Evolutionary conservation across 352 stramenopile genomes (phyloP).

Genomic region (Stephanocyclus meneghinianus): DNA sequence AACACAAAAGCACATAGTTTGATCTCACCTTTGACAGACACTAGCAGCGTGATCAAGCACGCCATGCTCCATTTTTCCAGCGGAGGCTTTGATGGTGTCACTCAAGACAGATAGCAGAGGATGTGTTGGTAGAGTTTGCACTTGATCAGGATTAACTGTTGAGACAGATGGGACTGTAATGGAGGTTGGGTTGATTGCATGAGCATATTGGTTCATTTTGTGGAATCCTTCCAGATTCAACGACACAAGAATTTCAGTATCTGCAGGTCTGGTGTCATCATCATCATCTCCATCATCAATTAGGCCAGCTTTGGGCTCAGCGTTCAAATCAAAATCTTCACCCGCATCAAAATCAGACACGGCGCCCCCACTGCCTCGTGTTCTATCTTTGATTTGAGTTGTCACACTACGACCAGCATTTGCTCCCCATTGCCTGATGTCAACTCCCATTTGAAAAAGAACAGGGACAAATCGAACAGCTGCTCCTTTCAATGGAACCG

Average conservation of each 20-base stretch:
- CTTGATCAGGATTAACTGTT: conserved; percentile 32
- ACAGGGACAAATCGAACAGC: conserved; percentile 75
- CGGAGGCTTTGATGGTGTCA: conserved; percentile 68
- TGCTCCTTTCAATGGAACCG: conserved; percentile 59
- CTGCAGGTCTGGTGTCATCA: conserved; percentile 67
- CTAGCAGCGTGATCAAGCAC: conserved; percentile 80
- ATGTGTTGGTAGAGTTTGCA: conserved; percentile 56
- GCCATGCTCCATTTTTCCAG: conserved; percentile 80
- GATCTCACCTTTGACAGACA: conserved; percentile 81
- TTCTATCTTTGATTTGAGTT: conserved; percentile 56
- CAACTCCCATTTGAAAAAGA: conserved; percentile 83
- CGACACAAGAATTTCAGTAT: conserved; percentile 77
- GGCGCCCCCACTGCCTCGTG: conserved; percentile 15
- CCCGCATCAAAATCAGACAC: conserved; percentile 3
- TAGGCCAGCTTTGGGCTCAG: conserved; percentile 25
- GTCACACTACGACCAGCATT: conserved; percentile 69
- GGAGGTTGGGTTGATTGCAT: conserved; percentile 60
- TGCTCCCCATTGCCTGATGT: conserved; percentile 81
- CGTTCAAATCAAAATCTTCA: conserved; percentile 11
- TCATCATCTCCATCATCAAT: conserved; percentile 65
- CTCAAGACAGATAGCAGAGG: conserved; percentile 61
- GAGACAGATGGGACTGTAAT: conserved; percentile 23
- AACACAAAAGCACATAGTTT: neutral
- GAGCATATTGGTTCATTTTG: conserved; percentile 81
- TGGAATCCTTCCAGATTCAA: conserved; percentile 80